These are phyloP conservation scores for Saturnispora mendoncae DNA, from an alignment of 805 yeast species.

Conservation along the genomic window DNA sequence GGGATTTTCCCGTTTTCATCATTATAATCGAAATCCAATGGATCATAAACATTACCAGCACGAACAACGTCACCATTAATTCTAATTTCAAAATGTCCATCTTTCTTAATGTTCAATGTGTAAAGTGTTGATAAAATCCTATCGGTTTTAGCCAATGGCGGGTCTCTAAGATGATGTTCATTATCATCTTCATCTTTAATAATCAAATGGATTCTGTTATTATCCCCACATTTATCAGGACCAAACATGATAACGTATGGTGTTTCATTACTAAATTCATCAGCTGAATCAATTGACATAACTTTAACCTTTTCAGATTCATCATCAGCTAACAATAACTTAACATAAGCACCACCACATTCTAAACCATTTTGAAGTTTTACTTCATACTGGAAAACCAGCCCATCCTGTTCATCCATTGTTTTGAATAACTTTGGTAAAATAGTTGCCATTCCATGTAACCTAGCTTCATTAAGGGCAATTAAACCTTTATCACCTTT, in stretches of 20 bases:
- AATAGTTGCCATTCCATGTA: conserved; percentile 68
- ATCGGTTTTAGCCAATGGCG: conserved; percentile 46
- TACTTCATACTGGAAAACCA: conserved; percentile 85
- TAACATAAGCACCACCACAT: conserved; percentile 89
- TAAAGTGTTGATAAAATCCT: conserved; percentile 54
- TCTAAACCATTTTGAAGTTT: conserved; percentile 68
- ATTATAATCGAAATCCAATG: conserved; percentile 41
- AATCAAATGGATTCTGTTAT: conserved; percentile 74
- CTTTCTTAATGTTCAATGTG: conserved; percentile 62
- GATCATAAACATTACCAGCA: conserved; percentile 59
- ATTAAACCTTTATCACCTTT: conserved; percentile 68
- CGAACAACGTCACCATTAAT: conserved; percentile 67
- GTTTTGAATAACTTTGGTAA: conserved; percentile 46
- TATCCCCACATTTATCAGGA: conserved; percentile 81
- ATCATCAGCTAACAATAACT: conserved; percentile 46
- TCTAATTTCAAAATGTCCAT: conserved; percentile 69
- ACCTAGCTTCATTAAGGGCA: conserved; percentile 65
- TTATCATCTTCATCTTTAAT: conserved; percentile 54
- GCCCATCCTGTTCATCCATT: conserved; percentile 45
- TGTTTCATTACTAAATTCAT: conserved; percentile 51
- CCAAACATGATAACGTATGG: conserved; percentile 90
- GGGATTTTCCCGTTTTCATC: conserved; percentile 40
- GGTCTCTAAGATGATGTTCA: conserved; percentile 58
- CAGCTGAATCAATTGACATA: conserved; percentile 2
- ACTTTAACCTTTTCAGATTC: conserved; percentile 19